These are phyloP conservation scores for Syzygium jambos DNA, from an alignment of 345 rosid species.

Conservation along the genomic window DNA sequence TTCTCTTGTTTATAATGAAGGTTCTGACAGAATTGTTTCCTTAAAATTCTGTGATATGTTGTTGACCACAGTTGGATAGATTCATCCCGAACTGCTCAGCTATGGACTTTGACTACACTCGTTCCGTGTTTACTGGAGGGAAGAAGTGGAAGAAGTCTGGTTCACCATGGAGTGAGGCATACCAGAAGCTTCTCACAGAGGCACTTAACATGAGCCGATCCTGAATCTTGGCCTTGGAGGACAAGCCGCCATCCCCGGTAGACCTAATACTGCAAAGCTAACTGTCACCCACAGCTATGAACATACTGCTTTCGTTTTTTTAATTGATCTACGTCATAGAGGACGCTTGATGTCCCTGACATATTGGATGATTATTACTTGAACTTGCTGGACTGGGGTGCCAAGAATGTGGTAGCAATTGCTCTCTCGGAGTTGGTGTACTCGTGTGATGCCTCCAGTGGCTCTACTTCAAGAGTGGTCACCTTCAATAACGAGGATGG, in stretches of 20 bases:
- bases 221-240: conserved; percentile 60
- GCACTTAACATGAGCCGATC: conserved; percentile 50
- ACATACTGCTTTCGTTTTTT: not conserved
- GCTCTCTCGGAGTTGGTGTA: conserved; percentile 29
- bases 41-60: not conserved
- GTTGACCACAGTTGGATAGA: conserved; percentile 28
- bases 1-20: too few relatives aligned
- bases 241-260: conserved; percentile 43
- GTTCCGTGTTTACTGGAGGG: conserved; percentile 33
- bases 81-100: conserved; percentile 44
- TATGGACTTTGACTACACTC: conserved; percentile 32
- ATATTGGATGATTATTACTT: conserved; percentile 35
- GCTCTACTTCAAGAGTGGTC: conserved; percentile 38
- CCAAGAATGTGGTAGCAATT: conserved; percentile 32
- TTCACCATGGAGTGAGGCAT: conserved; percentile 58
- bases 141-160: conserved; percentile 30
- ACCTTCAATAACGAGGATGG: conserved; percentile 32
- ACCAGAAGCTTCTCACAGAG: conserved; percentile 57
- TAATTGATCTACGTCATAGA: conserved; percentile 27
- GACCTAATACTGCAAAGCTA: conserved; percentile 12
- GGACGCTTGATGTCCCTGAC: conserved; percentile 45
- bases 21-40: too few relatives aligned
- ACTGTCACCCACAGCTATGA: not conserved
- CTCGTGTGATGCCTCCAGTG: conserved; percentile 41
- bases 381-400: conserved; percentile 47